A percentile compares a stretch with the other conserved stretches of the same genome.
Conservation (phyloP, 208 protist species). For the Crithidia thermophila region DNA sequence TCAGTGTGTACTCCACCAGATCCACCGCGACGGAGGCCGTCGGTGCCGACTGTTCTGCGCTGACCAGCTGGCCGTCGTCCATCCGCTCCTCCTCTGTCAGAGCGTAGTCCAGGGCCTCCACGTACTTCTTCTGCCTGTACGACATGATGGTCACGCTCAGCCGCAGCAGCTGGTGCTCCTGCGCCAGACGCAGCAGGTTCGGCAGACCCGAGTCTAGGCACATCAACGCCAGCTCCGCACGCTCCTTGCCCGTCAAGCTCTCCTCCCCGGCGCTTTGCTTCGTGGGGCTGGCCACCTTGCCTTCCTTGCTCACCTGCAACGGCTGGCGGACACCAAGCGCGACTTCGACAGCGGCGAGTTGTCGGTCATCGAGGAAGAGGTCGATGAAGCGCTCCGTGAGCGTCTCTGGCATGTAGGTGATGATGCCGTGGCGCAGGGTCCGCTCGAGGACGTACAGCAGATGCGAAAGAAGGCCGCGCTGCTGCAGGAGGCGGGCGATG, state of each 20-base stretch:
- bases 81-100: slow-evolving; percentile 29
- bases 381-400: slow-evolving; percentile 58
- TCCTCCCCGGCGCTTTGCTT: neutral
- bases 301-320: neutral
- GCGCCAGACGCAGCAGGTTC: slow-evolving; percentile 47
- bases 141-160: slow-evolving; percentile 57
- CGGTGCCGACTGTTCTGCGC: neutral
- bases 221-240: slow-evolving; percentile 65
- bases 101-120: slow-evolving; percentile 56
- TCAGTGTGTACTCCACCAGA: slow-evolving; percentile 43
- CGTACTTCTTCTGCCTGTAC: slow-evolving; percentile 47
- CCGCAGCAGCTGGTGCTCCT: slow-evolving; percentile 43
- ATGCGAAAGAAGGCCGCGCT: slow-evolving; percentile 24
- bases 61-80: neutral
- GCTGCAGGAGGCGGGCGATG: slow-evolving; percentile 35
- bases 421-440: slow-evolving; percentile 38
- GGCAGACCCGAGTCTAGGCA: slow-evolving; percentile 48
- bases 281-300: neutral
- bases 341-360: slow-evolving; percentile 28
- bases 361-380: slow-evolving; percentile 33
- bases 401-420: slow-evolving; percentile 60
- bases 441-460: slow-evolving; percentile 49
- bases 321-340: slow-evolving; percentile 14
- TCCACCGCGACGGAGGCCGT: slow-evolving; percentile 35
- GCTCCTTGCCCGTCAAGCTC: slow-evolving; percentile 5